Evolutionary conservation across 2,329 filamentous ascomycete genomes (phyloP).

Genomic region (Parastagonospora avenae): DNA sequence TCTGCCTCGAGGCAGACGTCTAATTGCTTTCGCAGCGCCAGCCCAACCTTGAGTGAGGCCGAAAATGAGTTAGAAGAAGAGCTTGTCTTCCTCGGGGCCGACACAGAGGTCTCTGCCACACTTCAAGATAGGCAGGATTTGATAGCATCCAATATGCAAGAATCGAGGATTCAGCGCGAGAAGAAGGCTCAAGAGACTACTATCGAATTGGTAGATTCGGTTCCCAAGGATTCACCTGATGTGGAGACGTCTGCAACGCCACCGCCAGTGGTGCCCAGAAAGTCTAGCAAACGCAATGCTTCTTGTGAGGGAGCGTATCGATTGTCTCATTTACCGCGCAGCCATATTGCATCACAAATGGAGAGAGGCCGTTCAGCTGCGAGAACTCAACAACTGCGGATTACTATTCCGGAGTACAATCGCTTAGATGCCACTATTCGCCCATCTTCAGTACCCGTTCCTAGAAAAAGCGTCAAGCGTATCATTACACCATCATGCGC

Average conservation of each 20-base stretch:
- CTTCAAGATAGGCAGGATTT: slow-evolving; percentile 34
- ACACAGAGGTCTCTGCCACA: slow-evolving; percentile 45
- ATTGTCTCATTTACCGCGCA: slow-evolving; percentile 27
- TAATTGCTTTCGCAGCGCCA: slow-evolving; percentile 23
- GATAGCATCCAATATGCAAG: slow-evolving; percentile 28
- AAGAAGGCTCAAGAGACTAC: slow-evolving; percentile 11
- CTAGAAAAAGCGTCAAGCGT: slow-evolving; percentile 23
- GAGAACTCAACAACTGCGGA: slow-evolving; percentile 25
- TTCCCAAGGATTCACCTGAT: slow-evolving; percentile 15
- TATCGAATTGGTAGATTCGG: slow-evolving; percentile 8
- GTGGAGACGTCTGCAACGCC: slow-evolving; percentile 9
- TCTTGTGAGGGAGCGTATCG: slow-evolving; percentile 22
- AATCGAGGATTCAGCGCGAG: slow-evolving; percentile 28
- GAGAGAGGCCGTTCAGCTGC: slow-evolving; percentile 18
- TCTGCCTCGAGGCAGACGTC: slow-evolving; percentile 22
- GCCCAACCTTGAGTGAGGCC: slow-evolving; percentile 55
- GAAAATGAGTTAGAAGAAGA: slow-evolving; percentile 46
- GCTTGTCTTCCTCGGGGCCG: slow-evolving; percentile 36
- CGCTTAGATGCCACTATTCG: slow-evolving; percentile 27
- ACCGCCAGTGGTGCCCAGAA: slow-evolving; percentile 47
- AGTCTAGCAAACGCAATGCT: slow-evolving; percentile 50
- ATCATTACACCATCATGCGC: slow-evolving; percentile 51
- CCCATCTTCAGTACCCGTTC: slow-evolving; percentile 24
- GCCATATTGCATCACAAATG: slow-evolving; percentile 41
- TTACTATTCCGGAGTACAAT: slow-evolving; percentile 30